Conservation (phyloP, 2,329 filamentous ascomycete species). For the Boeremia lycopersici region DNA sequence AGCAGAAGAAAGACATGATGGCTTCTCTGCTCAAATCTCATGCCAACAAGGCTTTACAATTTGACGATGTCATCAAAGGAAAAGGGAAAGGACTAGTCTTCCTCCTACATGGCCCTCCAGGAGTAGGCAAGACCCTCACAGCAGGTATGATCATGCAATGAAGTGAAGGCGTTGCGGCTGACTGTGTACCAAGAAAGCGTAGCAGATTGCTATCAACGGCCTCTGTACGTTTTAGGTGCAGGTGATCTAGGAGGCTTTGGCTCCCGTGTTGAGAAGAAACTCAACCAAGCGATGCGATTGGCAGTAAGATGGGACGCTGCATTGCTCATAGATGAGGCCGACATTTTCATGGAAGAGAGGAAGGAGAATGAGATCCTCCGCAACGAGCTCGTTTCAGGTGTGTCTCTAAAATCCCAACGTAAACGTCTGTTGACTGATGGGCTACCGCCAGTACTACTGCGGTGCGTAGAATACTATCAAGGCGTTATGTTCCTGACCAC, state of each 20-base stretch:
- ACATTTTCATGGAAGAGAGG: background rate
- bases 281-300: background rate
- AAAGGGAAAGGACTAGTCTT: background rate
- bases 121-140: background rate
- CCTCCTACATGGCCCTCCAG: background rate
- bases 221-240: background rate
- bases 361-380: background rate
- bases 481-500: background rate
- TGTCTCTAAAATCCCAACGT: too few species aligned
- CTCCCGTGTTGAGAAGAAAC: background rate
- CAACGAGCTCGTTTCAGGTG: background rate
- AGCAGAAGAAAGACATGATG: too few species aligned
- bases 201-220: background rate
- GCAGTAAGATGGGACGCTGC: background rate
- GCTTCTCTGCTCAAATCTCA: too few species aligned
- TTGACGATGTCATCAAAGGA: background rate
- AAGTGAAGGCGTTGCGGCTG: too few species aligned
- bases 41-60: too few species aligned
- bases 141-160: too few species aligned
- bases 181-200: background rate
- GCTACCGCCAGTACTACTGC: background rate
- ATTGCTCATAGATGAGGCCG: background rate
- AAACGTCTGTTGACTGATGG: too few species aligned
- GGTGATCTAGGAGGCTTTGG: background rate
- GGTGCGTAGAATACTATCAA: background rate